Evolutionary conservation across 2,329 filamentous ascomycete genomes (phyloP), one percentile per base, ranked within the genome.

Genomic region (Alternaria metachromatica): DNA sequence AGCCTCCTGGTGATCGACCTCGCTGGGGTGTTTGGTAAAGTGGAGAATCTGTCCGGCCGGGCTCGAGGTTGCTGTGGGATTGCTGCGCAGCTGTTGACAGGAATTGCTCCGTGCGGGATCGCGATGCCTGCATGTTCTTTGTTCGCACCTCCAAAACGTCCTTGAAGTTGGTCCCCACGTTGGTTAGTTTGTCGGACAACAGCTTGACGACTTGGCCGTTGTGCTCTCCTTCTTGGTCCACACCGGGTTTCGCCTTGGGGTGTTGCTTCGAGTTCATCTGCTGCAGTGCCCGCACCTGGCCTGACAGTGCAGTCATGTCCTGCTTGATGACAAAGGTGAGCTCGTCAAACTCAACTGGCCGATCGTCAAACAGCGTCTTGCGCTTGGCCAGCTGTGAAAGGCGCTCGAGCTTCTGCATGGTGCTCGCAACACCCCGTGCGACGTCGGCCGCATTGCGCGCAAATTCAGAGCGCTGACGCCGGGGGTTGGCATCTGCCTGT

Each of bases 251-350:
- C 6, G 80, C 71, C 88, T 88, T 67, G 18, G 92, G 91, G 72
- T 95, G 91, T 80, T 94, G 90, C 63, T 92, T 87, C 58, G 90
- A 88, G 13, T 93, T 91, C 49, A 97, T 86, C 7, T 87, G 83
- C 77, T 97, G 92, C n/a, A 99, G 85, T 10, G 86, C 85, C 49
- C 92, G 91, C 72, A 98, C 98, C 77, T 97, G 92, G 70, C 93
- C 89, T 81, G 97, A 98, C 62, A 92, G 81, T 5, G 87, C 89
- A 1, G 93, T 93, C 56, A 98, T 88, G 76, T 98, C 95, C 84
- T 98, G 95, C 83, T 98, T 98, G 85, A 98, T 97, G 77, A 98
- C 92, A 76, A 94, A 97, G 8, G 94, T 97, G 79, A 97, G 88
- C 81, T 98, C 94, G 80, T 96, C 96, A 80, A 98, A 97, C 82